These are phyloP conservation scores for Alternaria gaisen DNA, from an alignment of 2,329 filamentous ascomycete species.

Conservation along the genomic window DNA sequence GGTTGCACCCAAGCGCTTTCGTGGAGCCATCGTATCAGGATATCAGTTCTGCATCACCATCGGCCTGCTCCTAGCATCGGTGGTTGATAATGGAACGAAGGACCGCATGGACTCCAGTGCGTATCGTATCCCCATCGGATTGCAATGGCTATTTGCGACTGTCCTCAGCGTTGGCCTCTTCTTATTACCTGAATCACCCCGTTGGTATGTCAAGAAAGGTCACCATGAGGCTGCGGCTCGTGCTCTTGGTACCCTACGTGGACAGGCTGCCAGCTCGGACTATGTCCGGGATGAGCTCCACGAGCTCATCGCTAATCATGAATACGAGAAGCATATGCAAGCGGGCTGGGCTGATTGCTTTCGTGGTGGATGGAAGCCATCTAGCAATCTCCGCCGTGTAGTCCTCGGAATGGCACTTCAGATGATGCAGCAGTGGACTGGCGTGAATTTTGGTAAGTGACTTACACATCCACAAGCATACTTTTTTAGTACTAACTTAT, in stretches of 20 bases:
- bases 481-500: conserved; percentile 1
- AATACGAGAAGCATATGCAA: conserved; percentile 72
- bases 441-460: conserved; percentile 78
- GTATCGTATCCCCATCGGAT: conserved; percentile 78
- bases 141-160: conserved; percentile 83
- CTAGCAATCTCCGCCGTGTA: conserved; percentile 60
- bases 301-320: conserved; percentile 89
- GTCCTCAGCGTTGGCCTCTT: conserved; percentile 77
- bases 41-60: conserved; percentile 88
- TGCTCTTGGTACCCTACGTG: conserved; percentile 73
- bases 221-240: conserved; percentile 70
- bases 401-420: conserved; percentile 59
- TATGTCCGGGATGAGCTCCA: conserved; percentile 81
- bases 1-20: conserved; percentile 74
- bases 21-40: conserved; percentile 76
- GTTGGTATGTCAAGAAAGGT: conserved; percentile 84
- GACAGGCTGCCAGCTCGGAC: conserved; percentile 75
- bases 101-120: conserved; percentile 68
- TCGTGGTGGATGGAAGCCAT: conserved; percentile 62
- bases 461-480: background rate
- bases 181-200: conserved; percentile 83
- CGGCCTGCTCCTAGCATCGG: conserved; percentile 77
- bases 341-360: conserved; percentile 75
- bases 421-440: conserved; percentile 68
- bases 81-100: conserved; percentile 77